Conservation (phyloP, 768 basidiomycete genomes). For the Auriscalpium vulgare region DNA sequence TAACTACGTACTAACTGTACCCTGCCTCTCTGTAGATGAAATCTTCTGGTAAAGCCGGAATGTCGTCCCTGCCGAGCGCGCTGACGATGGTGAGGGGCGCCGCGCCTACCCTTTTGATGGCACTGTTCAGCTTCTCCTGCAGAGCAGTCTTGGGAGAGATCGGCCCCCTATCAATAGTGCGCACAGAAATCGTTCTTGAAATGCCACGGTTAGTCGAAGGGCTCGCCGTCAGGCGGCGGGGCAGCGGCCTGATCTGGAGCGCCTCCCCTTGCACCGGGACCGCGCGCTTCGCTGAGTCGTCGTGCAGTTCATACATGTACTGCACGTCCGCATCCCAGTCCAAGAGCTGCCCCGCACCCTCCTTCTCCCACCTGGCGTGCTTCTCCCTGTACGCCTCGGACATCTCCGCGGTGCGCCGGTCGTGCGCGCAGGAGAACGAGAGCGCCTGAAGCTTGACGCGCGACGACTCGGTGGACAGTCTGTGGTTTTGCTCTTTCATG, state of each 20-base stretch:
- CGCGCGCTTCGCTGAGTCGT: not conserved
- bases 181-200: not conserved
- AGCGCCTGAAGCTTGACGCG: slow-evolving; percentile 1
- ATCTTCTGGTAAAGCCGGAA: not conserved
- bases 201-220: not conserved
- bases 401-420: not conserved
- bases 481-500: not conserved
- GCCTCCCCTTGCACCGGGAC: not conserved
- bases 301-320: not conserved
- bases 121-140: not conserved
- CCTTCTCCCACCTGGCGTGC: not conserved
- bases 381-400: not conserved
- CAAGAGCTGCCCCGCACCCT: not conserved
- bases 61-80: not conserved
- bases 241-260: not conserved
- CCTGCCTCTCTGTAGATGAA: not conserved
- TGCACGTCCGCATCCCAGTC: not conserved
- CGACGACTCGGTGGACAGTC: slow-evolving; percentile 2
- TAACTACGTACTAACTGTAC: not conserved
- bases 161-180: not conserved
- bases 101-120: not conserved
- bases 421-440: slow-evolving; percentile 8
- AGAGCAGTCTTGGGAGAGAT: not conserved
- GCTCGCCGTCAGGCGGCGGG: not conserved
- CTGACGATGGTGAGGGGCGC: not conserved